A percentile compares a stretch with the other conserved stretches of the same genome.
phyloP scores from a whole-genome alignment of 2,329 filamentous ascomycete genomes.

The Coniochaeta sp. region DNA sequence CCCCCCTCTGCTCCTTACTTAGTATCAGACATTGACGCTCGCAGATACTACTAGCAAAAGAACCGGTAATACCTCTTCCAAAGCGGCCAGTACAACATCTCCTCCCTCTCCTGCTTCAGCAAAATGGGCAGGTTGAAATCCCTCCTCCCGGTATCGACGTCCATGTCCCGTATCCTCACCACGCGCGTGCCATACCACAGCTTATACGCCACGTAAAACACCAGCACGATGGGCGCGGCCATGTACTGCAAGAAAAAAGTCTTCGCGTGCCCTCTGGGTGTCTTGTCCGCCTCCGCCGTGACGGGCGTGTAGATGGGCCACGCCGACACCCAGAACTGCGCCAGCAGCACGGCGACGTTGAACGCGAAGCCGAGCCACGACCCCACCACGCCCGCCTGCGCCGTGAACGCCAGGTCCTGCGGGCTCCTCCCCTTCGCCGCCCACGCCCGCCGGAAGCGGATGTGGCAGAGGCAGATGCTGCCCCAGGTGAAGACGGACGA shows the following conservation, averaged over 20 bases:
- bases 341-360: conserved; percentile 68
- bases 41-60: conserved; percentile 56
- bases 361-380: conserved; percentile 74
- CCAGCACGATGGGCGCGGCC: conserved; percentile 59
- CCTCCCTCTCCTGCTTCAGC: conserved; percentile 71
- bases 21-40: too few relatives aligned
- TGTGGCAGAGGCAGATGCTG: conserved; percentile 49
- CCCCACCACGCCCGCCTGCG: conserved; percentile 70
- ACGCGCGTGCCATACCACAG: conserved; percentile 63
- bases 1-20: too few relatives aligned
- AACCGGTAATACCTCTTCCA: conserved; percentile 75
- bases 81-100: conserved; percentile 61
- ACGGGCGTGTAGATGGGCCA: conserved; percentile 59
- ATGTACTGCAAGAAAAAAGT: conserved; percentile 71
- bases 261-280: conserved; percentile 38
- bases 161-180: conserved; percentile 68
- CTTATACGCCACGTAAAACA: conserved; percentile 71
- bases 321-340: conserved; percentile 83
- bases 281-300: conserved; percentile 36
- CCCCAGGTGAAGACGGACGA: conserved; percentile 55
- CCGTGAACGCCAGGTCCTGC: conserved; percentile 72
- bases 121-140: conserved; percentile 78
- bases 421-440: conserved; percentile 41
- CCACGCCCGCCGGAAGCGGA: conserved; percentile 54
- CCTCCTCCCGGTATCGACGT: conserved; percentile 75